phyloP scores from a whole-genome alignment of 1,284 basidiomycete genomes.

The Cerrena zonata region DNA sequence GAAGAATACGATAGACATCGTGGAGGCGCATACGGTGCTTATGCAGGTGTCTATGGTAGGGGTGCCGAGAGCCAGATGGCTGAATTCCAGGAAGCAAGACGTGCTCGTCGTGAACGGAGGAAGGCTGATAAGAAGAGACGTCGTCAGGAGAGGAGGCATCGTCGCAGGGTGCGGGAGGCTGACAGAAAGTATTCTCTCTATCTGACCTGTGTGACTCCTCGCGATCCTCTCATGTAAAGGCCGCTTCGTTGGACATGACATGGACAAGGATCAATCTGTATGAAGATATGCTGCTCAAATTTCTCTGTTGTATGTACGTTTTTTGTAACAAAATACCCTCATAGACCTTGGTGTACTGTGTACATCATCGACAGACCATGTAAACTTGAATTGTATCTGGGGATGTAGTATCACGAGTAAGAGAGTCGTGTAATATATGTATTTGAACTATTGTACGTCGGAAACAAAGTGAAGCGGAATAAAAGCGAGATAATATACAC shows the following conservation, averaged over 20 bases:
- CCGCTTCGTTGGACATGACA: too few species aligned
- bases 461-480: neutral
- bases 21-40: constrained; percentile 27
- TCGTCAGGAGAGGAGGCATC: constrained; percentile 41
- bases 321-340: too few species aligned
- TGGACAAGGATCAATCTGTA: too few species aligned
- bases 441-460: neutral
- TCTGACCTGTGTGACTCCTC: constrained; percentile 40
- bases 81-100: constrained; percentile 43
- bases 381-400: neutral
- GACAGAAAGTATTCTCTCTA: constrained; percentile 60
- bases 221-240: too few species aligned
- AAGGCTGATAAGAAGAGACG: constrained; percentile 54
- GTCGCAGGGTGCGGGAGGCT: constrained; percentile 44
- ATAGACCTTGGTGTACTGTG: too few species aligned
- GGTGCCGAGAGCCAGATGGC: constrained; percentile 26
- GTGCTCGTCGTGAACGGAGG: constrained; percentile 42
- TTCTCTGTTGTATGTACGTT: too few species aligned
- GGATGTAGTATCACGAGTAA: neutral
- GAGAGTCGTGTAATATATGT: neutral
- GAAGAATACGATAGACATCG: constrained; percentile 24
- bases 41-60: constrained; percentile 33
- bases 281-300: too few species aligned
- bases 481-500: neutral
- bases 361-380: too few species aligned